phyloP scores from a whole-genome alignment of 371 early-diverging fungal genomes.

The Mortierella sp. region DNA sequence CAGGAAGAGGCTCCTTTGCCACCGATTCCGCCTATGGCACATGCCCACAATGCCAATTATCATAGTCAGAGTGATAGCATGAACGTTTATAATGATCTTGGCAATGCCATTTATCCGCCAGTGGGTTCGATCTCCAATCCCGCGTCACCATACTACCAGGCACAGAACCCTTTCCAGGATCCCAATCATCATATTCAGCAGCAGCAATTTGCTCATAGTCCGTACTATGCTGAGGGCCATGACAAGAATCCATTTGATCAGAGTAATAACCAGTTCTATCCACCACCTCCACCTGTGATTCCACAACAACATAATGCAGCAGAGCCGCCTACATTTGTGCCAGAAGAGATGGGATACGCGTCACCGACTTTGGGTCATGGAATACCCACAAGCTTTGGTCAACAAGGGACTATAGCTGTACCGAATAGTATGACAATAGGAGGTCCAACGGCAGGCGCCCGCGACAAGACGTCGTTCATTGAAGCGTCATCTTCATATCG shows the following conservation, averaged over 20 bases:
- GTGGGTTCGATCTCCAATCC: background rate
- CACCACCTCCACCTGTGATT: background rate
- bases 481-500: slow-evolving; percentile 19
- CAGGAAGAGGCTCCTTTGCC: slow-evolving; percentile 14
- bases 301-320: background rate
- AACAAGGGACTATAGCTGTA: background rate
- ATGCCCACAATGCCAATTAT: slow-evolving; percentile 6
- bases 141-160: background rate
- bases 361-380: background rate
- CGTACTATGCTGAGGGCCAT: background rate
- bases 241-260: slow-evolving; percentile 10
- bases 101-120: slow-evolving; percentile 1
- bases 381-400: no score
- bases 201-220: background rate
- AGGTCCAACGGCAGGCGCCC: background rate
- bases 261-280: background rate
- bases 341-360: slow-evolving; percentile 39
- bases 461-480: slow-evolving; percentile 34
- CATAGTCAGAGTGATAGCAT: background rate
- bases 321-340: slow-evolving; percentile 9
- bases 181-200: slow-evolving; percentile 12
- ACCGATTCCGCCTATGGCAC: slow-evolving; percentile 11
- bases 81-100: background rate
- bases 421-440: background rate
- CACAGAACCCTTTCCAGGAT: slow-evolving; percentile 31